Conservation (phyloP, 345 rosid genomes). For the Mallotus nudiflorus region DNA sequence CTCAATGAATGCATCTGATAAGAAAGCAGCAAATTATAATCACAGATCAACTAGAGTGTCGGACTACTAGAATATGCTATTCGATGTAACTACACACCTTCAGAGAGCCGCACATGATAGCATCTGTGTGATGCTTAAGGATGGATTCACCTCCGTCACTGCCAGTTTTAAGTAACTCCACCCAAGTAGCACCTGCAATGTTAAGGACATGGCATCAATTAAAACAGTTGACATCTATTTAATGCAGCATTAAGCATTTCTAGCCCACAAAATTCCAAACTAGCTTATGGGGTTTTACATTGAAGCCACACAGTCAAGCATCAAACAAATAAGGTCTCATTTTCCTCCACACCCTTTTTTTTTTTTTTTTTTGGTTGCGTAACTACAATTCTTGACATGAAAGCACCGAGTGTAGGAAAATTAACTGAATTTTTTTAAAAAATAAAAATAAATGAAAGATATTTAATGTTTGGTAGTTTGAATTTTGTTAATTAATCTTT, state of each 20-base stretch:
- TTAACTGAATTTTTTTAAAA: background rate
- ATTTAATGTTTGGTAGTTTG: no score
- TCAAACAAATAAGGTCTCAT: background rate
- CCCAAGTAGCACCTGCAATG: slow-evolving; percentile 79
- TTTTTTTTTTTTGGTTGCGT: background rate
- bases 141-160: slow-evolving; percentile 68
- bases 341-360: background rate
- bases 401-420: background rate
- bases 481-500: no score
- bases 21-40: no score
- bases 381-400: background rate
- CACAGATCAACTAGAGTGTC: no score
- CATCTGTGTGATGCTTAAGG: slow-evolving; percentile 97
- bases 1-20: no score
- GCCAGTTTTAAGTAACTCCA: slow-evolving; percentile 71
- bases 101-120: slow-evolving; percentile 94
- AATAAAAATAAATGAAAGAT: no score
- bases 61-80: no score
- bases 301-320: background rate
- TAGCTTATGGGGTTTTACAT: background rate
- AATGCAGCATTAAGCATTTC: background rate
- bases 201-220: no score
- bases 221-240: slow-evolving; percentile 1
- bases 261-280: no score
- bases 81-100: slow-evolving; percentile 78